Base-by-base conservation (phyloP, 2,329 filamentous ascomycete genomes). In the Trichoderma citrinoviride region DNA sequence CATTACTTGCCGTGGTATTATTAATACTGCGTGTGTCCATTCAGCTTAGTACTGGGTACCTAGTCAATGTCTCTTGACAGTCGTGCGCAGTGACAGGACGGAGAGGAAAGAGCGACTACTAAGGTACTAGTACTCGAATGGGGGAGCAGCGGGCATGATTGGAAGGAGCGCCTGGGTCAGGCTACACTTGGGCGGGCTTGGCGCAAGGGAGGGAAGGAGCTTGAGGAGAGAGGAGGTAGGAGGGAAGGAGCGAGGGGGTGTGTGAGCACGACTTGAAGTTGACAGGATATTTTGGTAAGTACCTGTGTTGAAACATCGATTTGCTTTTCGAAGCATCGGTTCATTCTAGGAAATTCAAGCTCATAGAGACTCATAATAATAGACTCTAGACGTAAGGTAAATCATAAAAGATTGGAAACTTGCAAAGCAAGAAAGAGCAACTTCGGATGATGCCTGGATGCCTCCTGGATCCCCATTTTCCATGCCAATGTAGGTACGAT, bases 151-250 rank as follows among this genome's bases (percentile, higher is more conserved):
- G 33, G 19, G 53, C 43, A 17, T 50, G 61, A 52, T 64, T 57
- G 44, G 61, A 29, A 58, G 37, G 53, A 52, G 23, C 33, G 49
- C 27, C 25, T 23, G 23, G 55, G 40, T 53, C 46, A 60, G 49
- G 63, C 54, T 44, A 50, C 40, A 50, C 50, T 49, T 29, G 25
- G 56, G 56, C 15, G 55, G 52, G 52, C 43, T 52, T 47, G 21
- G 50, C 23, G 55, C 23, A 29, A 61, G 21, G 57, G 57, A 52
- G 57, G 33, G 33, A 37, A 37, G 33, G n/a, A n/a, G n/a, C n/a
- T n/a, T n/a, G n/a, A n/a, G n/a, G n/a, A n/a, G n/a, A n/a, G n/a
- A n/a, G n/a, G 19, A 29, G 29, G 43, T 40, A 49, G 29, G 33
- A 41, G 23, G 21, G 40, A 44, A 44, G 53, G 21, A 25, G 37